phyloP scores from a whole-genome alignment of 1,284 basidiomycete genomes.

The Abortiporus biennis region DNA sequence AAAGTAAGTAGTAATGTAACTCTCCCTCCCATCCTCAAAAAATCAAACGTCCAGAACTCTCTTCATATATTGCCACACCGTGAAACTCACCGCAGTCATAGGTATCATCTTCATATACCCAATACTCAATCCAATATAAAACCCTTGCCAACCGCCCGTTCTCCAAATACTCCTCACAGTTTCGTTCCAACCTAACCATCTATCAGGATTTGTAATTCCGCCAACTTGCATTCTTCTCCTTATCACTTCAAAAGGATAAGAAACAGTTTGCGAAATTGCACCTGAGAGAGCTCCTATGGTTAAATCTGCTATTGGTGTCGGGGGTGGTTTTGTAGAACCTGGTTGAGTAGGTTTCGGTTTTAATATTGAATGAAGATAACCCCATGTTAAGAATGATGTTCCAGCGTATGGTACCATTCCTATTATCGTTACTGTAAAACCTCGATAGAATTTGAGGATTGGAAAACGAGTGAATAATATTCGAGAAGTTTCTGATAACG shows the following conservation, averaged over 20 bases:
- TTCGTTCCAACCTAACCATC: slow-evolving; percentile 79
- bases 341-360: slow-evolving; percentile 29
- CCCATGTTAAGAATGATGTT: slow-evolving; percentile 93
- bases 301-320: slow-evolving; percentile 45
- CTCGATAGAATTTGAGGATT: slow-evolving; percentile 89
- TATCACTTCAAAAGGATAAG: slow-evolving; percentile 96
- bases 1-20: too few species aligned
- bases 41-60: slow-evolving; percentile 44
- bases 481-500: neutral
- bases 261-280: slow-evolving; percentile 82
- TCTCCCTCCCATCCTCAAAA: too few species aligned
- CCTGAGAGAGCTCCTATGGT: slow-evolving; percentile 89
- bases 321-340: slow-evolving; percentile 28
- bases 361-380: slow-evolving; percentile 68
- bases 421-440: slow-evolving; percentile 85
- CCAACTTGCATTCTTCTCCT: slow-evolving; percentile 95
- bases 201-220: slow-evolving; percentile 71
- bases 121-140: slow-evolving; percentile 91
- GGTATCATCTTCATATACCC: slow-evolving; percentile 97
- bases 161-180: slow-evolving; percentile 68
- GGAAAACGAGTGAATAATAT: slow-evolving; percentile 53
- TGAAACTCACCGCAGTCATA: slow-evolving; percentile 85
- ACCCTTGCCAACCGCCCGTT: slow-evolving; percentile 76
- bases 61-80: slow-evolving; percentile 74
- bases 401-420: slow-evolving; percentile 98